A percentile compares a stretch with the other conserved stretches of the same genome.
Evolutionary conservation across 225 moss, liverwort and hornwort species (phyloP).

Genomic region (Pseudisothecium myosuroides): DNA sequence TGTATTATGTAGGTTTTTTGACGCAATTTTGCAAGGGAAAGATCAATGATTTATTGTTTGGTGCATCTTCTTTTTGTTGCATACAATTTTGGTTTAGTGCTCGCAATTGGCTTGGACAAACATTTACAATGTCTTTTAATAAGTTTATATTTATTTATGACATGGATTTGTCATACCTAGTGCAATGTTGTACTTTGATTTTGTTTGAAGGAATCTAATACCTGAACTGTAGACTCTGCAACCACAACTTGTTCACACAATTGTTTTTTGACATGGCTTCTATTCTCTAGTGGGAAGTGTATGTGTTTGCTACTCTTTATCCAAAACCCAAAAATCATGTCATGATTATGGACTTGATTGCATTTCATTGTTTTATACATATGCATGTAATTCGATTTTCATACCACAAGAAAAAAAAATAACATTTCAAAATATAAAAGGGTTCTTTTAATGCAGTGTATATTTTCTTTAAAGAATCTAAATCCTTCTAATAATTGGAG

Average conservation of each 20-base stretch:
- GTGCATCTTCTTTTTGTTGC: no score
- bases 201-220: background rate
- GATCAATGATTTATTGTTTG: no score
- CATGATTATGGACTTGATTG: background rate
- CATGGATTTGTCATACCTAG: background rate
- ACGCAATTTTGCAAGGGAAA: no score
- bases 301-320: background rate
- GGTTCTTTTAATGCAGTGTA: no score
- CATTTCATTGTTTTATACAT: background rate
- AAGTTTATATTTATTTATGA: background rate
- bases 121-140: background rate
- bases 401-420: no score
- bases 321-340: background rate
- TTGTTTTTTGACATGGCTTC: background rate
- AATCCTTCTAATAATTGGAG: background rate
- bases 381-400: background rate
- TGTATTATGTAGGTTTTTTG: rapidly evolving
- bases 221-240: background rate
- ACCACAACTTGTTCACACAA: background rate
- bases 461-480: background rate
- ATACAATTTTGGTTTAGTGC: no score
- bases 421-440: background rate
- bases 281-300: background rate
- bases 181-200: background rate
- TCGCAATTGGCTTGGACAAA: no score